Conservation (phyloP, 371 early-diverging fungal genomes). For the Batkoa obscura region DNA sequence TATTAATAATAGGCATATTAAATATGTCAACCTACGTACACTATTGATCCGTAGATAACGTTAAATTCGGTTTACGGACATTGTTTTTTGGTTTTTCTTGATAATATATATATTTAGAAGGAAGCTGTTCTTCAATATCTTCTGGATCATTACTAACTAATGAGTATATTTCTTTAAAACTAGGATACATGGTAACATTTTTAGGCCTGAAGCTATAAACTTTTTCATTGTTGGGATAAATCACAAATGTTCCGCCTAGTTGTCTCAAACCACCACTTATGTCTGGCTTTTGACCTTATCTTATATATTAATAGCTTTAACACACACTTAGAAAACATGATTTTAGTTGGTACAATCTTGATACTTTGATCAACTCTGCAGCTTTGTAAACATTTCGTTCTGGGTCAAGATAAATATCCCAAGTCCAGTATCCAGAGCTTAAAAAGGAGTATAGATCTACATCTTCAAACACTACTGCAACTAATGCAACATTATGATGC, state of each 20-base stretch:
- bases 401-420: conserved; percentile 3
- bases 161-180: not conserved
- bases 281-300: not conserved
- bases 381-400: conserved; percentile 2
- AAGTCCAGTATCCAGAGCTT: not conserved
- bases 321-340: not conserved
- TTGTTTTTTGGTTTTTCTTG: too few species aligned
- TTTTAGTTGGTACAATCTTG: not conserved
- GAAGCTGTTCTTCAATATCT: too few species aligned
- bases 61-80: too few species aligned
- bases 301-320: not conserved
- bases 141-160: not conserved
- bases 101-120: too few species aligned
- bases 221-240: not conserved
- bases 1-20: too few species aligned
- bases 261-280: not conserved
- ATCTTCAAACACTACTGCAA: conserved; percentile 1
- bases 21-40: too few species aligned
- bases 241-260: conserved; percentile 1
- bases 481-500: not conserved
- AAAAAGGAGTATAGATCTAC: not conserved
- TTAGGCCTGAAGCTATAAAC: not conserved
- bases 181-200: not conserved
- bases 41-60: too few species aligned
- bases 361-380: not conserved